Base-by-base conservation (phyloP, 352 stramenopile genomes). In the Thalassiosira pacifica region DNA sequence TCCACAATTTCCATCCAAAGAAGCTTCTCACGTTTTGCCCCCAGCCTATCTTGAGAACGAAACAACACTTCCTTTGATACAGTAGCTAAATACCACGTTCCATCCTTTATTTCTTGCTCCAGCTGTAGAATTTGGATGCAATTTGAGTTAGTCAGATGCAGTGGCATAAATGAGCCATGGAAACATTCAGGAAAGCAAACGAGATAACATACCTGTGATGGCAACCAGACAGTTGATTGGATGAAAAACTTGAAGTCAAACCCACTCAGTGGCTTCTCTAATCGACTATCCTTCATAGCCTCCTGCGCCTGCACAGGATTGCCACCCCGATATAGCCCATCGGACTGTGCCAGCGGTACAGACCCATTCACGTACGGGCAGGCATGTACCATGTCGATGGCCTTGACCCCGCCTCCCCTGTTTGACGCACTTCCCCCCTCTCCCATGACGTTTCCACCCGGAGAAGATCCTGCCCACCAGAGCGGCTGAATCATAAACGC, bases 191-290 rank as follows among this genome's bases (percentile, higher is more conserved):
- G 4, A 24, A 72, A 63, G 32, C 9, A 16, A n/a, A 42, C 37
- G 13, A 57, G 2, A 79, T 34, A 22, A 52, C 57, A 66, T 64
- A 81, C 64, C 55, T 86, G 78, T 11, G 67, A 76, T 2, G 79
- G 87, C 19, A 91, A 57, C 86, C 86, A 95, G 60, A 83, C 80
- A 1, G 91, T 95, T 52, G 53, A 87, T 74, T 95, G 90, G n/a
- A 95, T 88, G 74, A 94, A 95, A 52, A 95, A 95, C 79, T 94
- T 93, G 52, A 95, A 95, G 69, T 94, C 89, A 88, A 95, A 95
- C 24, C 91, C 91, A 66, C 76, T 91, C 57, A 92, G 68, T 55
- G 86, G 59, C 26, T 79, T 84, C 53, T 88, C 85, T 45, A 92
- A 57, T 27, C 53, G 48, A 27, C 37, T 22, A 74, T 93, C 86